Evolutionary conservation across 768 basidiomycete species (phyloP), one percentile per base, ranked within the genome.

Genomic region (Lactarius akahatsu): DNA sequence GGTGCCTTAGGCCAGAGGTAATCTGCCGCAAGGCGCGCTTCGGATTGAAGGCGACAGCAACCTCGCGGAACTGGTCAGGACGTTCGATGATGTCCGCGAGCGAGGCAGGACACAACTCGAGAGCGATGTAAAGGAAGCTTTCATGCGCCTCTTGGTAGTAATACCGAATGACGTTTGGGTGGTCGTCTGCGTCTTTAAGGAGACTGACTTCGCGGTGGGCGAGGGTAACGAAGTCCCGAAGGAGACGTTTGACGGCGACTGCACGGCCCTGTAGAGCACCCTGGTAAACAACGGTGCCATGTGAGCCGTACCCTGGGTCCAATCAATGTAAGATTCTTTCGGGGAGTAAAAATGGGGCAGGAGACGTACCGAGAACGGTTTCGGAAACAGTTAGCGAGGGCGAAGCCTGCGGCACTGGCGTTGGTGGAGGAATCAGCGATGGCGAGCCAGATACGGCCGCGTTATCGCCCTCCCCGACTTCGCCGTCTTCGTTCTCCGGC

Each of bases 91-190:
- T 79, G 73, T 96, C 93, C 1, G 91, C 92, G 1, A 97, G 86
- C 3, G 92, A 92, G 1, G 91, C 92, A 0, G 93, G 94, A 74
- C 94, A 95, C 4, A 98, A 82, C 73, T 99, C 97, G 52, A 99
- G 88, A 2, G 97, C 97, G 69, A 99, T 98, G 77, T 96, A 98
- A 11, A 98, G 86, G 81, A 98, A 98, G 72, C 92, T 94, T 26
- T 88, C 88, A 34, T 92, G 91, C 4, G 90, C 82, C 79, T 98
- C 96, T 80, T 98, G 95, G 77, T 94, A 98, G 77, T 95, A 99
- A 75, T 99, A 97, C 34, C 94, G 90, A 71, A 98, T 96, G 75
- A 99, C 97, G 78, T 99, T 98, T 20, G 94, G 94, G 72, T 99
- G 97, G 75, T 96, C 94, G 80, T 99, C 97, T 57, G 92, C 92